Percentiles rank a stretch among this genome's conserved stretches.
phyloP scores from a whole-genome alignment of 305 asterid species.

The Withania somnifera region DNA sequence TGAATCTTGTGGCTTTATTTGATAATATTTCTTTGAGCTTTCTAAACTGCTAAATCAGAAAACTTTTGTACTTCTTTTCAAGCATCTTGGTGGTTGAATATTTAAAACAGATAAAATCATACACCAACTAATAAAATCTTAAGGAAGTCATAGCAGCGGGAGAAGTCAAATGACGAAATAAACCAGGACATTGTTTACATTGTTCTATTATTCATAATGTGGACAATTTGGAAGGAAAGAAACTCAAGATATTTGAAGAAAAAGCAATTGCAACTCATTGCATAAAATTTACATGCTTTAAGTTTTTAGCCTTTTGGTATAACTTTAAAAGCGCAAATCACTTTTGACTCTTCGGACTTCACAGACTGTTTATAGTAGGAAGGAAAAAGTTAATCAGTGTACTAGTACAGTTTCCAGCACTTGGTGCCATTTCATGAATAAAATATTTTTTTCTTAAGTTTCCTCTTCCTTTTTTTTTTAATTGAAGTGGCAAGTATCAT shows the following conservation, averaged over 20 bases:
- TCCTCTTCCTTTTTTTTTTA: background rate
- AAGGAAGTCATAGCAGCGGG: background rate
- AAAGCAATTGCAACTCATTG: background rate
- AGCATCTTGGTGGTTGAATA: background rate
- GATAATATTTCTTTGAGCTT: background rate
- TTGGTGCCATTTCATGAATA: background rate
- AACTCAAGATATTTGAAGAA: background rate
- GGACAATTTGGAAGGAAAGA: background rate
- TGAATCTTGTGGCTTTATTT: background rate
- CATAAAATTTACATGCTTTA: background rate
- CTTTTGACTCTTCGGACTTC: background rate
- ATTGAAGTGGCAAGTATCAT: background rate
- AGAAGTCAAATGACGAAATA: background rate
- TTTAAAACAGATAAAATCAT: background rate
- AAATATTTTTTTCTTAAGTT: background rate
- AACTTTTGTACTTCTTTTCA: background rate
- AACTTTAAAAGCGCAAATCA: background rate
- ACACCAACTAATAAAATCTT: background rate
- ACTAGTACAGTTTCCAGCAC: background rate
- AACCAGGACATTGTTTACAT: background rate
- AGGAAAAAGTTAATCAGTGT: background rate
- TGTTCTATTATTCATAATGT: background rate
- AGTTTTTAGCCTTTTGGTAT: background rate
- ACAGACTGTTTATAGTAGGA: background rate
- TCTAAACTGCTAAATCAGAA: background rate